Conservation (phyloP, 345 rosid genomes). For the Hibiscus trionum region DNA sequence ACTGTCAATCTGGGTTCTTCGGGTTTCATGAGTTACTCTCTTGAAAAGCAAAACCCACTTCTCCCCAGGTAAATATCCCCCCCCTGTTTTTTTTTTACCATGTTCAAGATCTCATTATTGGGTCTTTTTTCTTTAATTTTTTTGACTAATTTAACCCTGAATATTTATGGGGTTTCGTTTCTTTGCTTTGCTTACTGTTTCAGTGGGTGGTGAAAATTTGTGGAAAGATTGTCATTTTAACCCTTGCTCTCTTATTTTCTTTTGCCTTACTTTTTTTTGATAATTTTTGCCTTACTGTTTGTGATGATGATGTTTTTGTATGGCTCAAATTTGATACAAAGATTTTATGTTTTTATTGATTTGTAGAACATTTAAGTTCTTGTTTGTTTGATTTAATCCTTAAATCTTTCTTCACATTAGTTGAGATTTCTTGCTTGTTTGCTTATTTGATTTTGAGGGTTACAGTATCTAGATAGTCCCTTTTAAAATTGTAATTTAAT, state of each 20-base stretch:
- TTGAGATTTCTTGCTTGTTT: background rate
- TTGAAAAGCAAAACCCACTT: conserved; percentile 66
- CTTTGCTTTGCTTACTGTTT: background rate
- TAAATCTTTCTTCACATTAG: background rate
- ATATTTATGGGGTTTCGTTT: background rate
- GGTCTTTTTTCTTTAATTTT: background rate
- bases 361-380: background rate
- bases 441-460: background rate
- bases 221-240: background rate
- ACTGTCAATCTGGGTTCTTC: conserved; percentile 61
- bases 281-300: background rate
- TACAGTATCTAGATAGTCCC: background rate
- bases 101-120: background rate
- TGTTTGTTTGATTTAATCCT: background rate
- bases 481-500: background rate
- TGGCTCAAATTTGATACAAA: background rate
- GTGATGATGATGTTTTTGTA: background rate
- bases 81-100: background rate
- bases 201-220: background rate
- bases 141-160: background rate
- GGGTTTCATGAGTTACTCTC: conserved; percentile 69
- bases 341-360: background rate
- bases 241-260: background rate
- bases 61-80: conserved; percentile 54
- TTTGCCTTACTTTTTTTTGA: too few species aligned